A percentile compares a stretch with the other conserved stretches of the same genome.
Conservation (phyloP, 2,329 filamentous ascomycete genomes). For the Rhexocercosporidium sp. region DNA sequence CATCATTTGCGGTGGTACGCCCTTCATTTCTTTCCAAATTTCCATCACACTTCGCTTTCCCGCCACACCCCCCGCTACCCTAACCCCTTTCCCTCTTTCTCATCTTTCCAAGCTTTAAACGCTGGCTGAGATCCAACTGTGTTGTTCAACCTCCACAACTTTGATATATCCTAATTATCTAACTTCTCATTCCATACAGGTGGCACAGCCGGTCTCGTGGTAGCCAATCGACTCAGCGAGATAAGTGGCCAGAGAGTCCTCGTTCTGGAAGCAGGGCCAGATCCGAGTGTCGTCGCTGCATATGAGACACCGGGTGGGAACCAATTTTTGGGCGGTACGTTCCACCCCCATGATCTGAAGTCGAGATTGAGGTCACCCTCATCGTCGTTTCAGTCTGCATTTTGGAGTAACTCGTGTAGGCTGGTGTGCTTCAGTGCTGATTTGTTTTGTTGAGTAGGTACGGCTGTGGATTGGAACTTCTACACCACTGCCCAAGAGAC, state of each 20-base stretch:
- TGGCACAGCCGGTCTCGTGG: constrained; percentile 48
- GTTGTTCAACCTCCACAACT: no score
- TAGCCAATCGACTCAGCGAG: constrained; percentile 49
- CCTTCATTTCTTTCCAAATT: neutral
- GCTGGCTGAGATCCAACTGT: no score
- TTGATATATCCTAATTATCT: no score
- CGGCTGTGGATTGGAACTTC: constrained; percentile 3
- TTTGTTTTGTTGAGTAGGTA: no score
- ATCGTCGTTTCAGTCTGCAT: constrained; percentile 24
- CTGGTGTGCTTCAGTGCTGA: no score
- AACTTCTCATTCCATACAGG: no score
- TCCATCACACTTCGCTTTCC: no score
- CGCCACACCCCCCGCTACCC: neutral
- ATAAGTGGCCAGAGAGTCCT: constrained; percentile 43
- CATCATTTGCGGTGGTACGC: constrained; percentile 49
- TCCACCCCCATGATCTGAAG: no score
- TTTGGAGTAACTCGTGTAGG: no score
- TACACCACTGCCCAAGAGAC: neutral
- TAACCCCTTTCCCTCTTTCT: neutral
- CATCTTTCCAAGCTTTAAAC: neutral
- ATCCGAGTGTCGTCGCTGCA: neutral
- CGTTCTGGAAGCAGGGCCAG: constrained; percentile 47
- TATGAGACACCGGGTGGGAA: constrained; percentile 19
- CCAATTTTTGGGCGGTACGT: constrained; percentile 2
- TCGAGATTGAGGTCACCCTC: no score